Percentiles rank a stretch among this genome's conserved stretches.
These are phyloP conservation scores for Ceratobasidium sp. DNA, from an alignment of 1,284 basidiomycete species.

Conservation along the genomic window DNA sequence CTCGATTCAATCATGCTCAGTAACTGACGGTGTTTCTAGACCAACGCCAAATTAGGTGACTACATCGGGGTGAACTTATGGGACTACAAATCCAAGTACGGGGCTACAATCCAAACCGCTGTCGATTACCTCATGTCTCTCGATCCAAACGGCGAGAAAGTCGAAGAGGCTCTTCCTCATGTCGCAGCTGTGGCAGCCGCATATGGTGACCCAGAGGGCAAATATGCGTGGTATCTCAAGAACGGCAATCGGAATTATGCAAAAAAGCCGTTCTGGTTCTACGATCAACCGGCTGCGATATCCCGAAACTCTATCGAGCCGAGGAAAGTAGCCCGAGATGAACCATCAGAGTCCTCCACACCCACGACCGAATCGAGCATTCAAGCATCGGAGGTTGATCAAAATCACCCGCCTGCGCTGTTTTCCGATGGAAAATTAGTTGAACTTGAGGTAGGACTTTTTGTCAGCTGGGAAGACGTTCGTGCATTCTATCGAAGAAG, in stretches of 20 bases:
- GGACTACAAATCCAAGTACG: slow-evolving; percentile 60
- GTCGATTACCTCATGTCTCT: slow-evolving; percentile 65
- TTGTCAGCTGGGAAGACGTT: slow-evolving; percentile 35
- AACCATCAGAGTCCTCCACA: background rate
- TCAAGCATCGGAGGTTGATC: slow-evolving; percentile 17
- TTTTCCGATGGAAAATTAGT: slow-evolving; percentile 51
- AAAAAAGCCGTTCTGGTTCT: slow-evolving; percentile 62
- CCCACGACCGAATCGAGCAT: background rate
- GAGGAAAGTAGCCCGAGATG: background rate
- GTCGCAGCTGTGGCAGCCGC: slow-evolving; percentile 45
- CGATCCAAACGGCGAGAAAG: slow-evolving; percentile 55
- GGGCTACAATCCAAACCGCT: slow-evolving; percentile 66
- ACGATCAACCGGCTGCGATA: slow-evolving; percentile 60
- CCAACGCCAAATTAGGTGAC: slow-evolving; percentile 63
- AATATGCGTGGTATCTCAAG: slow-evolving; percentile 46
- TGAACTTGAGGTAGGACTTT: slow-evolving; percentile 34
- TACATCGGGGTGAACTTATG: slow-evolving; percentile 63
- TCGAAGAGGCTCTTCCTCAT: slow-evolving; percentile 60
- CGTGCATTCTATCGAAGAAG: slow-evolving; percentile 24
- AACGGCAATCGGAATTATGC: slow-evolving; percentile 56
- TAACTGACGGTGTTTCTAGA: slow-evolving; percentile 54
- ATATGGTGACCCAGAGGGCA: slow-evolving; percentile 43
- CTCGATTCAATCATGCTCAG: slow-evolving; percentile 42
- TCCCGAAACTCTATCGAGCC: background rate
- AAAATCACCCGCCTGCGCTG: slow-evolving; percentile 52